phyloP scores from a whole-genome alignment of 257 asterid species.

The Ophiorrhiza pumila region DNA sequence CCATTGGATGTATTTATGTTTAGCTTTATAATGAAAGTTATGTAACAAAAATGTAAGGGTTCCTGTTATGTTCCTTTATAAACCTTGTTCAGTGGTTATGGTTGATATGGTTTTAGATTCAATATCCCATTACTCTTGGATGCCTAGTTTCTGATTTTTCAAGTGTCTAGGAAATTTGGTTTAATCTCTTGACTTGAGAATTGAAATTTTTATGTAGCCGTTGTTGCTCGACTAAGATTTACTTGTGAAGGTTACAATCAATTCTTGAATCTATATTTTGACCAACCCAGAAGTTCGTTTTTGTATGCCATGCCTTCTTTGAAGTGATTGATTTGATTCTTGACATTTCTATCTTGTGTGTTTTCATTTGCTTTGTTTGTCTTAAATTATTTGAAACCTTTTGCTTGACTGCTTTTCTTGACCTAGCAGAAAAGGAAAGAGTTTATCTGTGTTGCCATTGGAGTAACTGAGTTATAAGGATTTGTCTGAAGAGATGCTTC shows the following conservation, averaged over 20 bases:
- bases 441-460: neutral
- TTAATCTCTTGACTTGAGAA: neutral
- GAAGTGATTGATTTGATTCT: neutral
- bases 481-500: conserved; percentile 57
- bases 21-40: too few relatives aligned
- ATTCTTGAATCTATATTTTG: neutral
- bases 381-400: neutral
- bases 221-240: neutral
- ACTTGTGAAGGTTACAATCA: neutral
- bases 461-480: neutral
- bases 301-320: neutral
- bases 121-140: neutral
- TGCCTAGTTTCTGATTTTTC: neutral
- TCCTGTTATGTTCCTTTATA: neutral
- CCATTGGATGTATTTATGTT: too few relatives aligned
- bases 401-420: neutral
- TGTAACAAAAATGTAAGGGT: neutral
- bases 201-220: neutral
- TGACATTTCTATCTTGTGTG: neutral
- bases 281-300: neutral
- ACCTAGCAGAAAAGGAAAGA: neutral
- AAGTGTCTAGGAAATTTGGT: neutral
- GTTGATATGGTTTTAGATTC: neutral
- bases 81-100: neutral
- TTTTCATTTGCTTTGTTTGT: neutral